Base-by-base conservation (phyloP, 2,329 filamentous ascomycete genomes). In the Chaetoscypha palmicola region DNA sequence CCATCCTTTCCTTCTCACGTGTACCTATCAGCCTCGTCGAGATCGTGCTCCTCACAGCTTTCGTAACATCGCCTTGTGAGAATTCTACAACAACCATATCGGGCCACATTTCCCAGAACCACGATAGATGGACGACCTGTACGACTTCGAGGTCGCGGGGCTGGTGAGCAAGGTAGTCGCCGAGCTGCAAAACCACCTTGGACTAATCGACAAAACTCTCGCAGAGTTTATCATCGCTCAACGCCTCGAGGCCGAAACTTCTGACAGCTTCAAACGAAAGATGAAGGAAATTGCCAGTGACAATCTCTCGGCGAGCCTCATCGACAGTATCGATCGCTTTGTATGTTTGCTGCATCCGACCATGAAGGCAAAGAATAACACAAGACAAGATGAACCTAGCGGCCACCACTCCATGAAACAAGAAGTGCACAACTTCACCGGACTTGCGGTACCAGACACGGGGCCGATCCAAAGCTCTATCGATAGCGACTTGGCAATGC, bases 171-270 rank as follows among this genome's bases (percentile, higher is more conserved):
- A 91, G 65, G 88, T 98, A 57, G 88, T 89, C 11, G 91, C 86
- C 14, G 92, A 98, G 66, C 74, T 98, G 42, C 84, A 94, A 58
- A 98, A 98, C 61, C 87, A 97, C 67, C 68, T 96, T 47, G 88
- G 89, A 44, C 79, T 96, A 57, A 84, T 78, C 62, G 90, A 98
- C 68, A 96, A 94, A 67, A 94, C 88, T 4, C 79, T 98, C 19
- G 89, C 92, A 55, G 92, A 97, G 66, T 98, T 95, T 62, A 80
- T 98, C 58, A 95, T 98, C 60, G 86, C 86, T 49, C 85, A 95
- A 62, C 87, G 94, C 57, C 67, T 83, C 62, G 78, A 89, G 73
- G 84, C 80, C 68, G 73, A 71, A 38, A 75, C 75, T 22, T 71
- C 86, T 44, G 65, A 74, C 40, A 81, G 85, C 21, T 98, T 96